A percentile compares a stretch with the other conserved stretches of the same genome.
These are phyloP conservation scores for Teunomyces panamensis DNA, from an alignment of 805 yeast genomes.

Conservation along the genomic window DNA sequence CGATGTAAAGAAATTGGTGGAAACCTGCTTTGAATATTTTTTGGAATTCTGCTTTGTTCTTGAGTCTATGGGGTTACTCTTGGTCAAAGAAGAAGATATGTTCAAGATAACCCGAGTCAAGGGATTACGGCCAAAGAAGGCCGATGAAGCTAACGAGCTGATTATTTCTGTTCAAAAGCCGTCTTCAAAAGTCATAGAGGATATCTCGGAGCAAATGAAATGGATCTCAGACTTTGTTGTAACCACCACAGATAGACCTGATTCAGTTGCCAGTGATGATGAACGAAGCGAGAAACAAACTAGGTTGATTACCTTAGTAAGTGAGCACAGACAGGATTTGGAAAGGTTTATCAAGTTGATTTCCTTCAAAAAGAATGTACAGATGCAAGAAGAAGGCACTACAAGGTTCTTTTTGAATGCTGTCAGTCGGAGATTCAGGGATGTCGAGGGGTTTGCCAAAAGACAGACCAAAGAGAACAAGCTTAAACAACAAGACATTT, in stretches of 20 bases:
- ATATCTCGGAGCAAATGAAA: conserved; percentile 34
- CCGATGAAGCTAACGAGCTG: conserved; percentile 23
- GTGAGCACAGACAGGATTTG: not conserved
- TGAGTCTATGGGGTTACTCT: conserved; percentile 75
- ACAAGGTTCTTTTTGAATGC: conserved; percentile 37
- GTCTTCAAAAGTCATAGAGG: conserved; percentile 39
- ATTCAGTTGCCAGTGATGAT: conserved; percentile 2
- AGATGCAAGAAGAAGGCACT: conserved; percentile 19
- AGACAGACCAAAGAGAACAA: conserved; percentile 73
- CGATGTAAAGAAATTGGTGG: conserved; percentile 14
- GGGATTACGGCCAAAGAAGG: conserved; percentile 57
- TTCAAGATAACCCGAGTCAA: conserved; percentile 70
- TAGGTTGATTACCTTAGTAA: conserved; percentile 14
- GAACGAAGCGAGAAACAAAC: conserved; percentile 14
- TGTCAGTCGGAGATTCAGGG: conserved; percentile 70
- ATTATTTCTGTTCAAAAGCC: conserved; percentile 20
- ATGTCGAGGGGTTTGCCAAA: conserved; percentile 87
- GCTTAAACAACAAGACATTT: conserved; percentile 46
- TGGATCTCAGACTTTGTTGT: conserved; percentile 36
- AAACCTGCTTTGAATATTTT: conserved; percentile 28
- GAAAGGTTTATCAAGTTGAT: conserved; percentile 19
- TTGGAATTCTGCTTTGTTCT: conserved; percentile 53
- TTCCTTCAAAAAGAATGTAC: conserved; percentile 27
- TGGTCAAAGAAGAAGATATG: conserved; percentile 40
- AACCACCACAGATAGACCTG: not conserved